A percentile compares a stretch with the other conserved stretches of the same genome.
Evolutionary conservation across 139 green algal genomes (phyloP).

Genomic region (Chlamydomonas sp.): DNA sequence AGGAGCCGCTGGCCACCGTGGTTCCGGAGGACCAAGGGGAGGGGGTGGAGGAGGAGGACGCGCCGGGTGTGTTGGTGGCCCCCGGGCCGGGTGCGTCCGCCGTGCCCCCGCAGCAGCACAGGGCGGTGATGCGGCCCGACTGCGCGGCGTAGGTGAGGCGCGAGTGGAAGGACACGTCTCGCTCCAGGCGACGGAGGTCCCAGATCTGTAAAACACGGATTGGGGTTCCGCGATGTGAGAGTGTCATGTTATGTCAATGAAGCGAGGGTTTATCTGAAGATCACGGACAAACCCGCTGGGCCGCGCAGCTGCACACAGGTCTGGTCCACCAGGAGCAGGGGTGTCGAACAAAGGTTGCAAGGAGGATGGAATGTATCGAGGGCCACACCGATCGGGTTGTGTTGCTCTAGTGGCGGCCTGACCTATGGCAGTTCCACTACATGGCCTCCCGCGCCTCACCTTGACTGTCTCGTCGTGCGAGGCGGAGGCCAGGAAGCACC

Average conservation of each 20-base stretch:
- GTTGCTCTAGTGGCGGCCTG: not conserved
- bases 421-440: not conserved
- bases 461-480: slow-evolving; percentile 90
- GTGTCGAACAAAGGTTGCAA: not conserved
- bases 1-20: slow-evolving; percentile 71
- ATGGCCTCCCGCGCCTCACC: slow-evolving; percentile 36
- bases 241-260: not conserved
- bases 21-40: slow-evolving; percentile 24
- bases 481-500: slow-evolving; percentile 81
- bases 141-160: slow-evolving; percentile 86
- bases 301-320: too few relatives aligned
- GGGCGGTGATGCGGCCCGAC: slow-evolving; percentile 38
- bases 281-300: too few relatives aligned
- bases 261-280: not conserved
- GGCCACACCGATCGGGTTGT: not conserved
- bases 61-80: not conserved
- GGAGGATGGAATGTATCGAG: not conserved
- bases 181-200: slow-evolving; percentile 89
- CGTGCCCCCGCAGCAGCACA: slow-evolving; percentile 16
- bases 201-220: slow-evolving; percentile 72
- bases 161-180: slow-evolving; percentile 87
- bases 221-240: not conserved
- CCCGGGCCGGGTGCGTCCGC: not conserved
- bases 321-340: not conserved
- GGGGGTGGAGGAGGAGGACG: not conserved